Percentiles rank a stretch among this genome's conserved stretches.
phyloP scores from a whole-genome alignment of 2,329 filamentous ascomycete genomes.

The Diplodia corticola region DNA sequence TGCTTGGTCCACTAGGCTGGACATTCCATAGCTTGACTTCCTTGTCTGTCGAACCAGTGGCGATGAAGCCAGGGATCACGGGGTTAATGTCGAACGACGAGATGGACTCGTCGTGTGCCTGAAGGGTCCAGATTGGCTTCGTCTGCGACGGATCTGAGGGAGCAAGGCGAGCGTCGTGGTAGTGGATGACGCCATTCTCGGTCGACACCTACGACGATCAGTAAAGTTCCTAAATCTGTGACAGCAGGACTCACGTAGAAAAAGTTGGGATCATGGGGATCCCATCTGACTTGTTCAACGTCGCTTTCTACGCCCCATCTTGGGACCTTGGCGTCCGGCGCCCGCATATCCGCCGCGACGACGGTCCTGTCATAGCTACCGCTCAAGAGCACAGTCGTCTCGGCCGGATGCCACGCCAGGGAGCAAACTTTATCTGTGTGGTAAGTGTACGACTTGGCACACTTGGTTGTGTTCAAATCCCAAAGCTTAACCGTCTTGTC shows the following conservation, averaged over 20 bases:
- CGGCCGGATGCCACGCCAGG: slow-evolving; percentile 84
- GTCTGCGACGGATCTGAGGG: slow-evolving; percentile 71
- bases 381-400: slow-evolving; percentile 85
- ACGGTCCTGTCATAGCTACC: slow-evolving; percentile 95
- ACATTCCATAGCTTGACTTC: slow-evolving; percentile 98
- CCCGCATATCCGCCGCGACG: slow-evolving; percentile 94
- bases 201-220: slow-evolving; percentile 61
- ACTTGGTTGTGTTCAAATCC: slow-evolving; percentile 89
- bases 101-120: slow-evolving; percentile 90
- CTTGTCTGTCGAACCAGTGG: slow-evolving; percentile 90
- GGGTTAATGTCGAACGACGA: slow-evolving; percentile 92
- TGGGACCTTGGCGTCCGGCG: slow-evolving; percentile 76
- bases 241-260: slow-evolving; percentile 68
- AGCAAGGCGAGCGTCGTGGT: slow-evolving; percentile 80
- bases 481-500: slow-evolving; percentile 98
- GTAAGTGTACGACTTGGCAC: slow-evolving; percentile 92
- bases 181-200: slow-evolving; percentile 87
- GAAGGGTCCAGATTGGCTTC: slow-evolving; percentile 90
- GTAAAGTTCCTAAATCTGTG: slow-evolving; percentile 22
- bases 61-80: slow-evolving; percentile 86
- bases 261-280: slow-evolving; percentile 87
- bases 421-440: slow-evolving; percentile 99
- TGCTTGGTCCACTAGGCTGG: slow-evolving; percentile 72
- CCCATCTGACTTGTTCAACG: slow-evolving; percentile 89
- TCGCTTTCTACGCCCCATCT: slow-evolving; percentile 95